A percentile compares a stretch with the other conserved stretches of the same genome.
phyloP scores from a whole-genome alignment of 2,329 filamentous ascomycete genomes.

The Nemania sp. region DNA sequence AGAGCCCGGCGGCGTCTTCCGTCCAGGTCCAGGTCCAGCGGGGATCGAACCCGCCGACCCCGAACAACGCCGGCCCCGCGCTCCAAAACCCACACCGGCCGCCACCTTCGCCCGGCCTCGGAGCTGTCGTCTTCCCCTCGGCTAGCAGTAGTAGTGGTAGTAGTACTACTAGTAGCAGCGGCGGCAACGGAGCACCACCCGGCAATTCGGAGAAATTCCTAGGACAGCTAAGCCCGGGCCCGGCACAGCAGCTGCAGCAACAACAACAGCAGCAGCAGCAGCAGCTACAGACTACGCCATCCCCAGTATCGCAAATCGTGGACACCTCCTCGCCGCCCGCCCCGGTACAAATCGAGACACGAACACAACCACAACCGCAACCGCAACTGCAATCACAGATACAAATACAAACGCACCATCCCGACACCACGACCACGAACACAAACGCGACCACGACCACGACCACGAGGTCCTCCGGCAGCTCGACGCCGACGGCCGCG shows the following conservation, averaged over 20 bases:
- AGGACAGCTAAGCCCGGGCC: too few relatives aligned
- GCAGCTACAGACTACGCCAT: too few relatives aligned
- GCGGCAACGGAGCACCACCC: slow-evolving; percentile 6
- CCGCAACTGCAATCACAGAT: background rate
- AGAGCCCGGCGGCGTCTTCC: too few relatives aligned
- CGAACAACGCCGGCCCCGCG: slow-evolving; percentile 14
- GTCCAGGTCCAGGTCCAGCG: too few relatives aligned
- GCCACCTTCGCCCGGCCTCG: slow-evolving; percentile 4
- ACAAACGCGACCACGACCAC: background rate
- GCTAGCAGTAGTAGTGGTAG: too few relatives aligned
- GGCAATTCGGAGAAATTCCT: too few relatives aligned
- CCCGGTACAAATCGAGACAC: background rate
- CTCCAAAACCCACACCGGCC: background rate
- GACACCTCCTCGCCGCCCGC: slow-evolving; percentile 2
- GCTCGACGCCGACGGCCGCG: background rate
- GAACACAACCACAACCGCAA: slow-evolving; percentile 12
- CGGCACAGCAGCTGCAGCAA: slow-evolving; percentile 1
- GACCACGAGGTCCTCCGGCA: slow-evolving; percentile 12
- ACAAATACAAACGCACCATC: background rate
- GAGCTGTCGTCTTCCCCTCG: too few relatives aligned
- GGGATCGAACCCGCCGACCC: background rate
- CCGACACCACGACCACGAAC: background rate
- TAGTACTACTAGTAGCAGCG: too few relatives aligned
- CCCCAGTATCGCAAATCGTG: slow-evolving; percentile 6
- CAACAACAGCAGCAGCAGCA: slow-evolving; percentile 4